These are phyloP conservation scores for Purpureocillium lavendulum DNA, from an alignment of 2,329 filamentous ascomycete genomes.

Conservation along the genomic window DNA sequence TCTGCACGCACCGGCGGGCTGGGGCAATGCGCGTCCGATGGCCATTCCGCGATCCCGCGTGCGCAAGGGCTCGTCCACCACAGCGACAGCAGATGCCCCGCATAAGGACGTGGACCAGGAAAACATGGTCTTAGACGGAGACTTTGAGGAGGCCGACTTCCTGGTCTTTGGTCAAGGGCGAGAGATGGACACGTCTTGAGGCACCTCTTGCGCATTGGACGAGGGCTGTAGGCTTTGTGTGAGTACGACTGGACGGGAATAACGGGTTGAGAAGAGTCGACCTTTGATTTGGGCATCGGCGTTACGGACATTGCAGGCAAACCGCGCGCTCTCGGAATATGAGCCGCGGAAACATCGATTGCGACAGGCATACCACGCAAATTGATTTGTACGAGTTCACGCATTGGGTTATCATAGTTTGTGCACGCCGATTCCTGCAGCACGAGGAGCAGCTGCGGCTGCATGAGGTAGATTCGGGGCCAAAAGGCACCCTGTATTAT, in stretches of 20 bases:
- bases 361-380: too few species aligned
- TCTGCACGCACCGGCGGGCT: conserved; percentile 23
- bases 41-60: conserved; percentile 34
- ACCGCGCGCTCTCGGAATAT: too few species aligned
- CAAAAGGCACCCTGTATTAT: too few species aligned
- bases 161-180: conserved; percentile 37
- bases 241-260: not conserved
- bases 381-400: too few species aligned
- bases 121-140: conserved; percentile 31
- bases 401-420: too few species aligned
- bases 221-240: not conserved
- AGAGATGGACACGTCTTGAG: conserved; percentile 28
- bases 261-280: too few species aligned
- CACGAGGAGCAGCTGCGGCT: too few species aligned
- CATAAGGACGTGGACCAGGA: conserved; percentile 31
- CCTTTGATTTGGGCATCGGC: not conserved
- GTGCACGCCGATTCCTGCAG: too few species aligned
- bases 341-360: too few species aligned
- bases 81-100: not conserved
- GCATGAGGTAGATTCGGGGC: too few species aligned
- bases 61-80: conserved; percentile 11
- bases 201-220: not conserved
- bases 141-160: conserved; percentile 66
- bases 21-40: conserved; percentile 34
- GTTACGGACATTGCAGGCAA: not conserved